A percentile compares a stretch with the other conserved stretches of the same genome.
phyloP scores from a whole-genome alignment of 1,284 basidiomycete genomes.

The Ustilago tritici region DNA sequence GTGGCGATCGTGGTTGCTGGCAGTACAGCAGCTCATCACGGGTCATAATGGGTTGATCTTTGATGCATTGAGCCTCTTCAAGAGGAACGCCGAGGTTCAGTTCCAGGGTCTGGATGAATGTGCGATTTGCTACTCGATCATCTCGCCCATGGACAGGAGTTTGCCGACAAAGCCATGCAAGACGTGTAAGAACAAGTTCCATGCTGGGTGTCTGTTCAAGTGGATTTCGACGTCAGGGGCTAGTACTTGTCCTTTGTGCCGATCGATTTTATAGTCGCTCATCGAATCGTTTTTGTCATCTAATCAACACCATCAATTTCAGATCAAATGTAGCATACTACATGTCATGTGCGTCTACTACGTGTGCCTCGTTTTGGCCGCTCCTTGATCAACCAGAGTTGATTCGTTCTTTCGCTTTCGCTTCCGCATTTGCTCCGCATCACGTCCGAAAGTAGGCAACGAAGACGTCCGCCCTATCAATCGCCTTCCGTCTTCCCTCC shows the following conservation, averaged over 20 bases:
- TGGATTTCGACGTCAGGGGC: constrained; percentile 90
- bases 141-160: constrained; percentile 87
- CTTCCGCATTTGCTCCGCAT: not conserved
- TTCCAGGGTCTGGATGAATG: constrained; percentile 68
- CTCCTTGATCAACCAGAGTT: not conserved
- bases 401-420: not conserved
- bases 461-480: constrained; percentile 16
- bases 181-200: constrained; percentile 94
- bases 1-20: constrained; percentile 94
- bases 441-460: constrained; percentile 7
- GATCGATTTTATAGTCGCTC: constrained; percentile 72
- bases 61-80: constrained; percentile 92
- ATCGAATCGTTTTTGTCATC: not conserved
- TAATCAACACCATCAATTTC: not conserved
- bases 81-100: constrained; percentile 83
- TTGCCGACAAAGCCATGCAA: constrained; percentile 92
- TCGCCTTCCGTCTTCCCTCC: not conserved
- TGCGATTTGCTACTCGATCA: constrained; percentile 78
- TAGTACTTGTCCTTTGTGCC: constrained; percentile 89
- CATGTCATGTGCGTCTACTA: constrained; percentile 1
- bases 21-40: constrained; percentile 90
- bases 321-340: not conserved
- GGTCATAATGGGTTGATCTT: constrained; percentile 86
- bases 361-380: not conserved
- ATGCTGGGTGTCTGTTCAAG: constrained; percentile 73